Percentiles rank a stretch among this genome's conserved stretches.
Conservation (phyloP, 2,329 filamentous ascomycete species). For the Cercospora berteroae region DNA sequence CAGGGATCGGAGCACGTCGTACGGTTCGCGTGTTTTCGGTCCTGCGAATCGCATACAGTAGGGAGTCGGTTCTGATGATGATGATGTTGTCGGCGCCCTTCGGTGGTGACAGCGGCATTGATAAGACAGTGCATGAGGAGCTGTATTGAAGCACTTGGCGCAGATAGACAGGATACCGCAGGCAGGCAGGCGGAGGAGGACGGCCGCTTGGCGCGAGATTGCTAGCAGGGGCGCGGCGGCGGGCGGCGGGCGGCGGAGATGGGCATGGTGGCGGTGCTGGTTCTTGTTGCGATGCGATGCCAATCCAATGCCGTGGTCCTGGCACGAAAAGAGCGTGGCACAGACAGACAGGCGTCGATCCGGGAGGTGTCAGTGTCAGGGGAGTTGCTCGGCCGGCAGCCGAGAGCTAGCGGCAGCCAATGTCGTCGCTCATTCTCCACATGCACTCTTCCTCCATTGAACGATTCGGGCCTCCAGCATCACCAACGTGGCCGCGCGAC, state of each 20-base stretch:
- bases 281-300: not conserved
- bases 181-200: not conserved
- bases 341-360: not conserved
- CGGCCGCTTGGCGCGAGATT: not conserved
- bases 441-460: not conserved
- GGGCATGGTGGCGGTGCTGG: not conserved
- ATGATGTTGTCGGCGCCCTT: not conserved
- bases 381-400: not conserved
- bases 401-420: not conserved
- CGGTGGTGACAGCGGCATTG: not conserved
- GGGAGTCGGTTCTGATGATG: not conserved
- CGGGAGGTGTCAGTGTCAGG: not conserved
- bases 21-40: not conserved
- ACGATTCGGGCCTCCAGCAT: not conserved
- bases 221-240: not conserved
- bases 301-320: not conserved
- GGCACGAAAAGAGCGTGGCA: not conserved
- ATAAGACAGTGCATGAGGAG: not conserved
- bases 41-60: not conserved
- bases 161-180: not conserved
- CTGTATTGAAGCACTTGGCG: not conserved
- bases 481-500: constrained; percentile 7
- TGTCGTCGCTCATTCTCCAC: not conserved
- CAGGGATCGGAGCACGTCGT: not conserved
- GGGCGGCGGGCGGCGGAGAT: not conserved